These are phyloP conservation scores for Botrytis hyacinthi DNA, from an alignment of 2,329 filamentous ascomycete genomes.

Conservation along the genomic window DNA sequence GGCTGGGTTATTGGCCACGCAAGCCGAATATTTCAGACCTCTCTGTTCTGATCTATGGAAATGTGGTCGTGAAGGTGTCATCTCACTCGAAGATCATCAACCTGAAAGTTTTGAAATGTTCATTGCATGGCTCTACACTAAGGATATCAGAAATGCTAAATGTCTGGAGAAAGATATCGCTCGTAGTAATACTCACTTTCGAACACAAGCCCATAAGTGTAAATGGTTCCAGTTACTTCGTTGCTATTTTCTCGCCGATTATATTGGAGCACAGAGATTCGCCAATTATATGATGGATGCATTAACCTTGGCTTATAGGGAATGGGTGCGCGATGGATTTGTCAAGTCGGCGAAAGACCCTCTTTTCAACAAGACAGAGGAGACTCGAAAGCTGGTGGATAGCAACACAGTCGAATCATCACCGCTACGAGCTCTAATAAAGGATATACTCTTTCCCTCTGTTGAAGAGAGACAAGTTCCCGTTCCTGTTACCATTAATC, in stretches of 20 bases:
- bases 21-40: not conserved
- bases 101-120: constrained; percentile 6
- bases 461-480: not conserved
- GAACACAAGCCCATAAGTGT: not conserved
- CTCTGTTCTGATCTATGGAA: not conserved
- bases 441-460: not conserved
- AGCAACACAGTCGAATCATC: not conserved
- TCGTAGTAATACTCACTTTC: not conserved
- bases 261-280: not conserved
- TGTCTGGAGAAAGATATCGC: not conserved
- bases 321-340: not conserved
- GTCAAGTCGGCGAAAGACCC: not conserved
- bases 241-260: constrained; percentile 2
- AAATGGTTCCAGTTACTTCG: constrained; percentile 2
- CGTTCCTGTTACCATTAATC: not conserved
- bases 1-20: not conserved
- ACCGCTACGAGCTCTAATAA: not conserved
- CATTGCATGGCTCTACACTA: not conserved
- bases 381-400: not conserved
- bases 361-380: not conserved
- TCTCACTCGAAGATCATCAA: not conserved
- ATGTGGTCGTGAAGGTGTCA: not conserved
- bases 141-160: not conserved
- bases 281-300: constrained; percentile 4
- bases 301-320: not conserved